Evolutionary conservation across 106 monocot species (phyloP).

Genomic region (Posidonia australis): DNA sequence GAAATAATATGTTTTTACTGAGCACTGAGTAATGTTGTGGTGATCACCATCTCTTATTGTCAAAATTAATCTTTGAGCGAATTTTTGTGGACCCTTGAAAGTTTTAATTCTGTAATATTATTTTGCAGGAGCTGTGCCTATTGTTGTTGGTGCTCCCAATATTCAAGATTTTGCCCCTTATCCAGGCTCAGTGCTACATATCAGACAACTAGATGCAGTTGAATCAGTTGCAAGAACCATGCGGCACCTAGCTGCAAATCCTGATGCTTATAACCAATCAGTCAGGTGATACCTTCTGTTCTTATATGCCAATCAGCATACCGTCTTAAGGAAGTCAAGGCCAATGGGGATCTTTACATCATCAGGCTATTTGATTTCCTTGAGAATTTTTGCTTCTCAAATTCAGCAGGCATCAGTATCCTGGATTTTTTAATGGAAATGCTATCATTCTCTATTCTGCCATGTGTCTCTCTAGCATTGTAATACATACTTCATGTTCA

Average conservation of each 20-base stretch:
- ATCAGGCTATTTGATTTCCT: too few relatives aligned
- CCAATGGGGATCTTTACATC: too few relatives aligned
- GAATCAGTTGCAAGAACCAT: constrained; percentile 52
- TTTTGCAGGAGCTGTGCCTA: constrained; percentile 57
- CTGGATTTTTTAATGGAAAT: too few relatives aligned
- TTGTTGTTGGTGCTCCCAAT: constrained; percentile 91
- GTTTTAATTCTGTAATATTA: not conserved
- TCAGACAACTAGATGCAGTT: constrained; percentile 43
- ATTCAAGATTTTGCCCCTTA: constrained; percentile 79
- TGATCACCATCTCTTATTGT: not conserved
- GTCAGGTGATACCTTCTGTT: constrained; percentile 32
- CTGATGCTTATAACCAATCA: constrained; percentile 61
- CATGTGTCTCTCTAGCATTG: too few relatives aligned
- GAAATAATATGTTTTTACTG: too few relatives aligned
- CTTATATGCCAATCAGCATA: too few relatives aligned
- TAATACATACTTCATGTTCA: too few relatives aligned
- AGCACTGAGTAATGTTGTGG: too few relatives aligned
- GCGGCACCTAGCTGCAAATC: constrained; percentile 49
- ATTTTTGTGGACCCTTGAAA: not conserved
- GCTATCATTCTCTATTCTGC: too few relatives aligned
- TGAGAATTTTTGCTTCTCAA: too few relatives aligned
- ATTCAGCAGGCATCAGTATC: too few relatives aligned
- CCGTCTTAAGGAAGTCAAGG: too few relatives aligned
- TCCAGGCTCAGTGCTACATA: constrained; percentile 61
- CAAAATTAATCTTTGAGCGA: not conserved